phyloP scores from a whole-genome alignment of 805 yeast genomes.

The Candida xiaguanensis region DNA sequence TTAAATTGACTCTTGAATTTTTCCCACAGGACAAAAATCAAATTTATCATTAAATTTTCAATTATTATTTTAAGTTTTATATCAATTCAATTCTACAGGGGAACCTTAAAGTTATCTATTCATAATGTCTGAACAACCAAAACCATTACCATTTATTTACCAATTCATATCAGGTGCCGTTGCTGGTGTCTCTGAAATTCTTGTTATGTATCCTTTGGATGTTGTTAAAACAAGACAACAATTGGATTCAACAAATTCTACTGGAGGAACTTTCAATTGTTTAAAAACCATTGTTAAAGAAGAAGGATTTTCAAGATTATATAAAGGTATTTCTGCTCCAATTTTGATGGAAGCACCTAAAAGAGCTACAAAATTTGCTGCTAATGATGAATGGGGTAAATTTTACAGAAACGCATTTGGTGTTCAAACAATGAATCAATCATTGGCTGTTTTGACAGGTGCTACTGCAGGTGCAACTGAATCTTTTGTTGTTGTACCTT shows the following conservation, averaged over 20 bases:
- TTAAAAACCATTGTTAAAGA: slow-evolving; percentile 74
- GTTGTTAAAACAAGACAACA: slow-evolving; percentile 97
- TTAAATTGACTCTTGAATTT: too few relatives aligned
- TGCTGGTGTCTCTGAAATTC: slow-evolving; percentile 95
- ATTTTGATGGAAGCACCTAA: slow-evolving; percentile 99
- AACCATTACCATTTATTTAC: slow-evolving; percentile 74
- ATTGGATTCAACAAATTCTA: slow-evolving; percentile 59
- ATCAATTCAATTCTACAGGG: not conserved
- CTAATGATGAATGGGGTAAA: slow-evolving; percentile 95
- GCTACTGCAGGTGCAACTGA: slow-evolving; percentile 99
- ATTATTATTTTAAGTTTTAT: not conserved
- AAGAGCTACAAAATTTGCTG: slow-evolving; percentile 97
- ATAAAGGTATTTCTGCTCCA: slow-evolving; percentile 94
- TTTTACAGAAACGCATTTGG: slow-evolving; percentile 73
- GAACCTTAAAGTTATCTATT: not conserved
- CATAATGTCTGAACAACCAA: slow-evolving; percentile 16
- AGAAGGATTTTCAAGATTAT: slow-evolving; percentile 81
- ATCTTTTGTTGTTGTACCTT: slow-evolving; percentile 95
- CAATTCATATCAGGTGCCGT: slow-evolving; percentile 91
- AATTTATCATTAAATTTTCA: not conserved
- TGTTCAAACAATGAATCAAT: slow-evolving; percentile 66
- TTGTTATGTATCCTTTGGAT: slow-evolving; percentile 94
- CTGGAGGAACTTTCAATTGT: slow-evolving; percentile 82
- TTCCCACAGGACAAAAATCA: not conserved
- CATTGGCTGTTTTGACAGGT: slow-evolving; percentile 86